phyloP scores from a whole-genome alignment of 768 basidiomycete genomes.

The Gymnopilus dilepis region DNA sequence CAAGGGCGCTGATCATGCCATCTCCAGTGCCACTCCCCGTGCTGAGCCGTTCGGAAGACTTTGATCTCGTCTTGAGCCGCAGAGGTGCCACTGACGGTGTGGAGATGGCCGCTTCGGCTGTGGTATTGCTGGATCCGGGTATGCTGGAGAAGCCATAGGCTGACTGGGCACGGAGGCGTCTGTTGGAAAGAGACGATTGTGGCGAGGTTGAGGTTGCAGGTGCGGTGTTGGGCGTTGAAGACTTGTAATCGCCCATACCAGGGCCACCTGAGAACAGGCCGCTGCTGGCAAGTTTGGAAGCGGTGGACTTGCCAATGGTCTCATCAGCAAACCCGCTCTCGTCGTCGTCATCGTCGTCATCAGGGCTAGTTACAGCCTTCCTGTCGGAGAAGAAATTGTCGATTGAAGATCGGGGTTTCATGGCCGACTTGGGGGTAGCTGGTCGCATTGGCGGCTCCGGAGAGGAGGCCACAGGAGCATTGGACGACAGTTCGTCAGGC shows the following conservation, averaged over 20 bases:
- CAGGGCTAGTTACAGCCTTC: slow-evolving; percentile 26
- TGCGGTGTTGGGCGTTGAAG: slow-evolving; percentile 4
- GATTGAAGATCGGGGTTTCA: slow-evolving; percentile 16
- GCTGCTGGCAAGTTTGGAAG: slow-evolving; percentile 34
- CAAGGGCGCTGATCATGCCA: slow-evolving; percentile 31
- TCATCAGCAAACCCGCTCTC: slow-evolving; percentile 55
- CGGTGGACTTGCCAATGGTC: slow-evolving; percentile 64
- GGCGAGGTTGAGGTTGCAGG: slow-evolving; percentile 21
- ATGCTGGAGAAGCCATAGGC: slow-evolving; percentile 54
- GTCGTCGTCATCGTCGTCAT: slow-evolving; percentile 40
- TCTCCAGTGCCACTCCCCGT: slow-evolving; percentile 28
- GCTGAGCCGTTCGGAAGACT: slow-evolving; percentile 45
- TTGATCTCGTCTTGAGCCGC: slow-evolving; percentile 41
- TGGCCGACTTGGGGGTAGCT: slow-evolving; percentile 14
- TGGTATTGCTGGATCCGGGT: slow-evolving; percentile 33
- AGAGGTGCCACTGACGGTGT: slow-evolving; percentile 40
- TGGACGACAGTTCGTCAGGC: slow-evolving; percentile 31
- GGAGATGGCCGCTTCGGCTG: slow-evolving; percentile 10
- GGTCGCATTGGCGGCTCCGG: slow-evolving; percentile 15
- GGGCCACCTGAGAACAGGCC: slow-evolving; percentile 15
- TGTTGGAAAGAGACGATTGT: slow-evolving; percentile 24
- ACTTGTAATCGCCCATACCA: slow-evolving; percentile 32
- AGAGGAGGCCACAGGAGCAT: slow-evolving; percentile 15
- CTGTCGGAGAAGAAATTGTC: slow-evolving; percentile 15
- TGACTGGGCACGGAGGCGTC: slow-evolving; percentile 56